Base-by-base conservation (phyloP, 495 filamentous ascomycete genomes). In the Aspergillus diversus region DNA sequence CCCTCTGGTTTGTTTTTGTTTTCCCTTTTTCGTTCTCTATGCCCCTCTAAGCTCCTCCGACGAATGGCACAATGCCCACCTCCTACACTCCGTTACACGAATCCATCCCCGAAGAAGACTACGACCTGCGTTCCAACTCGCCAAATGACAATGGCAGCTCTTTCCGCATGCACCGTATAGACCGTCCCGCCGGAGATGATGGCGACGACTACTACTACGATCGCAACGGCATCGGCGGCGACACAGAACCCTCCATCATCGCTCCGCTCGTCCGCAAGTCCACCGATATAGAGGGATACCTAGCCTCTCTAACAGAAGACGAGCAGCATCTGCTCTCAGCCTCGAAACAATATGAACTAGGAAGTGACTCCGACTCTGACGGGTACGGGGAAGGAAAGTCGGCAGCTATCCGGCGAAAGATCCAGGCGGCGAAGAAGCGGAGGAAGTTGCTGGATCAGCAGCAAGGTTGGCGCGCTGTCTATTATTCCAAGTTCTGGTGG, bases 241-340 rank as follows among this genome's bases (percentile, higher is more conserved):
- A 35, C 46, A n/a, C 50, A 16, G 48, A 58, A 7, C 61, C 54
- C 43, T 47, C 51, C 48, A 39, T 55, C 31, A 37, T 63, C 47
- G 48, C 59, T 35, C 57, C 65, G 27, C 51, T 57, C 47, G 58
- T 49, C 54, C 65, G 61, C 58, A 64, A 69, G 49, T 66, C 66
- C 42, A 55, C 63, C 32, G 68, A 73, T 35, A 56, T 67, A 61
- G 70, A 73, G 31, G 51, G 63, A 15, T 70, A 70, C 50, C 64
- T 73, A 13, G 64, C 64, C 37, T 60, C 59, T 31, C 63, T 72
- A 35, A 68, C 70, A 53, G 67, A 67, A 15, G 70, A 65, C 31
- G 70, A 73, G 52, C 67, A 66, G 54, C 61, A 70, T 42, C 55
- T 73, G 27, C 67, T 73, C 33, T 63, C 64, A 16, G 68, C 66